Percentiles rank a stretch among this genome's conserved stretches.
phyloP scores from a whole-genome alignment of 441 rosid genomes.

The Gossypium aridum region DNA sequence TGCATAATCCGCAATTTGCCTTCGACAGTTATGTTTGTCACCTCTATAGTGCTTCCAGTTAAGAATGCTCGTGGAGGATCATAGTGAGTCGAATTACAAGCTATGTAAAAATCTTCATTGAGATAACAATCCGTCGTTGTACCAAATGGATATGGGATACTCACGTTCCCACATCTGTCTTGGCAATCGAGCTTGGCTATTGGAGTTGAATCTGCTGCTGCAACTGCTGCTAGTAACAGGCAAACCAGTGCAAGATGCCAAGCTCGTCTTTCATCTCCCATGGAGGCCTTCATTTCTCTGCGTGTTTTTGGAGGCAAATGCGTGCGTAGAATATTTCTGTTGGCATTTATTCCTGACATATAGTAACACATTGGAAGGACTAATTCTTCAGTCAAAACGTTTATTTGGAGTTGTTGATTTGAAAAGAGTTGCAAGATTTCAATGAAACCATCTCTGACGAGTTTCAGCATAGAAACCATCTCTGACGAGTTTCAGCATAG shows the following conservation, averaged over 20 bases:
- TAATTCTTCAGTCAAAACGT: too few relatives aligned
- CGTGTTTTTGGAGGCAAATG: neutral
- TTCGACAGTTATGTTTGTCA: slow-evolving; percentile 4
- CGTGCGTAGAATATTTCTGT: neutral
- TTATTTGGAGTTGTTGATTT: too few relatives aligned
- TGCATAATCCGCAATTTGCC: slow-evolving; percentile 14
- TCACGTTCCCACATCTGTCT: slow-evolving; percentile 21
- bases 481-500: too few relatives aligned
- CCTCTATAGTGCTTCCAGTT: neutral
- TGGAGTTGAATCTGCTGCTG: neutral
- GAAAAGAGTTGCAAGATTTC: too few relatives aligned
- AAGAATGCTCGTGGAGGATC: slow-evolving; percentile 17
- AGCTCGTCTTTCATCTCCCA: neutral
- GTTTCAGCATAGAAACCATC: too few relatives aligned
- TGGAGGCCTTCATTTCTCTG: neutral
- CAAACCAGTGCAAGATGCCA: neutral
- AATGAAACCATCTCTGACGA: too few relatives aligned
- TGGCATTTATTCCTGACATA: neutral
- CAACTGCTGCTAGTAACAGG: neutral
- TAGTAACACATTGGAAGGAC: neutral
- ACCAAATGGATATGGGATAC: slow-evolving; percentile 29
- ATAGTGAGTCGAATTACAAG: slow-evolving; percentile 2
- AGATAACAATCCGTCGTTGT: slow-evolving; percentile 2
- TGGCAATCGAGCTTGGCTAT: slow-evolving; percentile 16
- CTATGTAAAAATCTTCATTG: neutral